Conservation (phyloP, 2,329 filamentous ascomycete genomes). For the Beauveria varroae region DNA sequence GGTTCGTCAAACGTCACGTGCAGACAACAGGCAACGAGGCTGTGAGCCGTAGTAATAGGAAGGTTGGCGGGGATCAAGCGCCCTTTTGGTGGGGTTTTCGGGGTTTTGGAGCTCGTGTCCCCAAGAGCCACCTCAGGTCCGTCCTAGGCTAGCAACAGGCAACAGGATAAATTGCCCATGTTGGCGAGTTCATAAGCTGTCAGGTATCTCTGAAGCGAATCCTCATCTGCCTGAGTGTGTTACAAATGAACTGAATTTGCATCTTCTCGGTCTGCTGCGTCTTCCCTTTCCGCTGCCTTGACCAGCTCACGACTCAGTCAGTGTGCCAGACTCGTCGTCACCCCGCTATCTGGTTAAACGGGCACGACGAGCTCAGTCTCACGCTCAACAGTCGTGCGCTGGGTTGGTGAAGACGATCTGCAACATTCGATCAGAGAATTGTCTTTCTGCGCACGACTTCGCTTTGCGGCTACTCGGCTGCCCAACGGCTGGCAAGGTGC, state of each 20-base stretch:
- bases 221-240: constrained; percentile 1
- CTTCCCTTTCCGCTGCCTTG: background rate
- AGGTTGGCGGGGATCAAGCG: constrained; percentile 2
- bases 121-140: background rate
- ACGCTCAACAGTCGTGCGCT: background rate
- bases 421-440: background rate
- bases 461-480: background rate
- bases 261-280: background rate
- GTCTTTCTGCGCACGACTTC: background rate
- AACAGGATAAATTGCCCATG: constrained; percentile 2
- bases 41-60: background rate
- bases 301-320: background rate
- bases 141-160: constrained; percentile 1
- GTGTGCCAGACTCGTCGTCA: background rate
- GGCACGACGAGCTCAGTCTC: background rate
- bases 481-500: background rate
- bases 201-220: background rate
- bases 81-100: background rate
- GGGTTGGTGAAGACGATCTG: background rate
- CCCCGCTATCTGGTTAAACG: background rate
- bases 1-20: constrained; percentile 1
- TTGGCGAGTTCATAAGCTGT: background rate
- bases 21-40: background rate
- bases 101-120: background rate
- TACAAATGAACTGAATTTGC: background rate